Base-by-base conservation (phyloP, 2,329 filamentous ascomycete species). In the Leptographium radiaticola region DNA sequence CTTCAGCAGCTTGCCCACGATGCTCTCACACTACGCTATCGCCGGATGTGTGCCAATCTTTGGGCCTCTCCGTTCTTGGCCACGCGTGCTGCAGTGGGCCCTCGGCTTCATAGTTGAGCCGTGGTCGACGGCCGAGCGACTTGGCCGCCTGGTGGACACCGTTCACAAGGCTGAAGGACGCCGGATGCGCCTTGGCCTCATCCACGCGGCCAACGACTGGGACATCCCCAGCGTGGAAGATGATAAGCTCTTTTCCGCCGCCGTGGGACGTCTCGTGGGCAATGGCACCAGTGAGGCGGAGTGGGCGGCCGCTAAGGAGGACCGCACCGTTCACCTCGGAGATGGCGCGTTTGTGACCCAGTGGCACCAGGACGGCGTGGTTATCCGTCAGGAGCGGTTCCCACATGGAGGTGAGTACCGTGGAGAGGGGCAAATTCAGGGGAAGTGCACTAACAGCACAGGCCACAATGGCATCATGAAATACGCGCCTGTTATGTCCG, bases 171-270 rank as follows among this genome's bases (percentile, higher is more conserved):
- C 59, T 57, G 71, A 71, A 62, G 55, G 53, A 1, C 65, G 66
- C 6, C 56, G 59, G 62, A 58, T 93, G 11, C 75, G 83, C 25
- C 69, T 96, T 20, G 82, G 79, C 45, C 71, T 96, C 44, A 70
- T 97, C 3, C 91, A 96, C 62, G 87, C 89, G 16, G 76, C 77
- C 53, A 80, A 95, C 62, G 91, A 97, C 65, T 71, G 72, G 55
- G 88, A 95, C 61, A 95, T 97, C 56, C 83, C 87, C 0, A 91
- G 81, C 70, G 75, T 71, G 1, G 83, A 89, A 62, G 81, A 82
- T 45, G 77, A 84, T 60, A 74, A 72, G 59, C 68, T 87, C 1
- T 88, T 87, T 63, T 70, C 70, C 34, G 74, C 76, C 0, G 79
- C 82, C 0, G 77, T 77, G 2, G 75, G 74, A n/a, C 56, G 53